These are phyloP conservation scores for Martensiomyces pterosporus DNA, from an alignment of 192 early-diverging fungal species.

Conservation along the genomic window DNA sequence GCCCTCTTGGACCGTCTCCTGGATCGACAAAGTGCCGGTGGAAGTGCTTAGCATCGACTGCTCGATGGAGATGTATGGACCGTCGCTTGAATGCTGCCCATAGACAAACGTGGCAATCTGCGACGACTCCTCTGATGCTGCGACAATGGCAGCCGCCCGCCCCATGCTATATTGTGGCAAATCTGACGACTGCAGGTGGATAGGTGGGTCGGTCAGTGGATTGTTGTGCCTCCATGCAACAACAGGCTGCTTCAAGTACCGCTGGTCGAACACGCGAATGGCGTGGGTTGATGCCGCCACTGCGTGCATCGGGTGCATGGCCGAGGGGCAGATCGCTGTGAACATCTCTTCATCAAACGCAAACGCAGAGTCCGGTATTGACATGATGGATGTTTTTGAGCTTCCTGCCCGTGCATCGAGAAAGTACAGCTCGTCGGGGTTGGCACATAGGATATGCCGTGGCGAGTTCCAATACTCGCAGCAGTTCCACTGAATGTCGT, in stretches of 20 bases:
- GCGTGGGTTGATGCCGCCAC: constrained; percentile 32
- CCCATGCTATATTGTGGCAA: constrained; percentile 13
- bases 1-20: constrained; percentile 14
- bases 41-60: constrained; percentile 23
- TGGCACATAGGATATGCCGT: constrained; percentile 28
- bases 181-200: constrained; percentile 12
- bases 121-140: constrained; percentile 18
- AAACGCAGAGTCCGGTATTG: constrained; percentile 14
- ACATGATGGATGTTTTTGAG: constrained; percentile 5
- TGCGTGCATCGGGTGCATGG: constrained; percentile 37
- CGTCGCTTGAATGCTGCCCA: constrained; percentile 16
- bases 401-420: constrained; percentile 19
- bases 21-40: constrained; percentile 1
- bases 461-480: constrained; percentile 47
- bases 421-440: constrained; percentile 13
- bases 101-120: constrained; percentile 20
- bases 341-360: constrained; percentile 14
- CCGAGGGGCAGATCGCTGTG: constrained; percentile 27
- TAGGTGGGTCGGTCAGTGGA: constrained; percentile 14
- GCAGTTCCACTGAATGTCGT: constrained; percentile 28
- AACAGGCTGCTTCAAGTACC: constrained; percentile 29
- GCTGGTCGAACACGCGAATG: constrained; percentile 40
- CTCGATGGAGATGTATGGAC: constrained; percentile 25
- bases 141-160: constrained; percentile 13
- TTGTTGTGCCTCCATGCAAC: constrained; percentile 22